Evolutionary conservation across 768 basidiomycete genomes (phyloP), one percentile per base, ranked within the genome.

Genomic region (Tephrocybe sp.): DNA sequence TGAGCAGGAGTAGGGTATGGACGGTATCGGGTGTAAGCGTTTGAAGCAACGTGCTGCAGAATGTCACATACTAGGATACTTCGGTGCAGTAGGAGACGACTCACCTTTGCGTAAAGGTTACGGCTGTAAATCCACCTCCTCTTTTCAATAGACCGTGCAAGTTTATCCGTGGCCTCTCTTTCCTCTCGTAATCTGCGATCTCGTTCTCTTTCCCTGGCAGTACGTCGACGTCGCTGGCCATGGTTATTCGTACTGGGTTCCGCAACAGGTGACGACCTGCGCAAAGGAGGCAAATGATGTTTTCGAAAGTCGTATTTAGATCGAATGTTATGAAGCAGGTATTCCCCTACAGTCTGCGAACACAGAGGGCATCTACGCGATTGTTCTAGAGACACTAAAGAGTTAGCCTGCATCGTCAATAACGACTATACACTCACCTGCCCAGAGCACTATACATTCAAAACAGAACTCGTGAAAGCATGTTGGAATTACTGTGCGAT

Each of bases 391-490:
- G 50, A 14, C 17, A 41, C n/a, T 16, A 8, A 16, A 34, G 13
- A 17, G 36, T 39, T 17, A 34, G 23, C 34, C 30, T 12, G 7
- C 35, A 45, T 30, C 26, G 26, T 26, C 26, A 39, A 5, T 20
- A 19, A 31, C 32, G 32, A 36, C 39, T 16, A 22, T n/a, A 8
- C n/a, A 70, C 78, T 57, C 53, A 89, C 89, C 85, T 47, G 88
- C 80, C 94, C 93, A 96, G 1, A 93, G 69, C 41, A 87, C 71
- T 19, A 97, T 75, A 65, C 94, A 98, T 49, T 91, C 89, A 57
- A 96, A 96, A 61, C 94, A 98, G 62, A 95, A 95, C 62, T 90
- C 88, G 72, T 98, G 94, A 1, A 90, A 88, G 66, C 94, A 97
- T 7, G 74, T 77, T 1, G 92, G 90, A 20, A 96, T 73, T 34